Percentiles rank a stretch among this genome's conserved stretches.
phyloP scores from a whole-genome alignment of 805 yeast genomes.

The Cyberlindnera mycetangii region DNA sequence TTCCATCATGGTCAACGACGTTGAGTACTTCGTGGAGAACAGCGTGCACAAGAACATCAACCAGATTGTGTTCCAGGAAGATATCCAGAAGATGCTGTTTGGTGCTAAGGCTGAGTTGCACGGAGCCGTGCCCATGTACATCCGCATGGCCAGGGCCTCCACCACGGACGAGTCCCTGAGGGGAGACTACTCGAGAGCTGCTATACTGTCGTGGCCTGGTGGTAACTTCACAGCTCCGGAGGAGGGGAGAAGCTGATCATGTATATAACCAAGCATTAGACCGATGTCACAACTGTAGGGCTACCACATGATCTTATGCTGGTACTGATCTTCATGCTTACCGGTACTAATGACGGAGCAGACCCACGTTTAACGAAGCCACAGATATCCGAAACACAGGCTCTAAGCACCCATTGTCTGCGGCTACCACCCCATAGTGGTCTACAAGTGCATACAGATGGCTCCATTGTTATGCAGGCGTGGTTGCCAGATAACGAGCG shows the following conservation, averaged over 20 bases:
- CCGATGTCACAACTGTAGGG: too few relatives aligned
- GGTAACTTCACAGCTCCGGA: constrained; percentile 50
- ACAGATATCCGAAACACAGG: too few relatives aligned
- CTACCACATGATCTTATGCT: too few relatives aligned
- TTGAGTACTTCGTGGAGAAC: constrained; percentile 67
- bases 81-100: constrained; percentile 24
- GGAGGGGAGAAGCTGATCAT: constrained; percentile 46
- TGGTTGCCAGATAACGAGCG: too few relatives aligned
- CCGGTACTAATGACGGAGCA: too few relatives aligned
- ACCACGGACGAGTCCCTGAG: constrained; percentile 33
- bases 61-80: constrained; percentile 32
- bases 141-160: constrained; percentile 52
- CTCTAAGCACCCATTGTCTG: too few relatives aligned
- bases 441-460: too few relatives aligned
- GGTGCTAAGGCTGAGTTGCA: constrained; percentile 31
- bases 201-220: constrained; percentile 53
- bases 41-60: constrained; percentile 43
- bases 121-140: constrained; percentile 40
- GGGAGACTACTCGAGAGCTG: constrained; percentile 70
- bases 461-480: too few relatives aligned
- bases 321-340: too few relatives aligned
- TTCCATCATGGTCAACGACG: constrained; percentile 72
- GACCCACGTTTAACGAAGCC: too few relatives aligned
- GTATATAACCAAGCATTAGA: too few relatives aligned
- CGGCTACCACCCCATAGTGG: too few relatives aligned